Base-by-base conservation (phyloP, 306 rosid genomes). In the Cucurbita pepo region DNA sequence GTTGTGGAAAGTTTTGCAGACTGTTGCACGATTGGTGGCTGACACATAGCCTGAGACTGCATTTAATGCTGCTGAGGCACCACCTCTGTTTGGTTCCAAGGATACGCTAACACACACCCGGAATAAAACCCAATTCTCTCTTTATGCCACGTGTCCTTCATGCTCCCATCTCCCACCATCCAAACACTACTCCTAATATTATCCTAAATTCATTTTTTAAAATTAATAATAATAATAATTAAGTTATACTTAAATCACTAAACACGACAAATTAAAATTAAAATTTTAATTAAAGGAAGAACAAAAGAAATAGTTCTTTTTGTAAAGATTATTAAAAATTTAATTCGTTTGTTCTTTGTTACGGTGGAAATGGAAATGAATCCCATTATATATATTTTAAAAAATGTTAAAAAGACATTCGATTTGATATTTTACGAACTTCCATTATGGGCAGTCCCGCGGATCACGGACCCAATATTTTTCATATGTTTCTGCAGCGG, bases 401-500 rank as follows among this genome's bases (percentile, higher is more conserved):
- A 30, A 30, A 30, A 30, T 30, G 3, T 2, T 30, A 30, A 5
- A 5, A 22, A 43, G 0, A 69, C 43, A 12, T 69, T 45, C 7
- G 73, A 69, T 69, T 47, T 69, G 57, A 69, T 69, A 45, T 45
- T 18, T 44, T 45, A 66, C 72, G 37, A 64, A 66, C 10, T 66
- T 66, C 72, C 21, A 48, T 69, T 69, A 47, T 47, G 14, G 41
- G 40, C 73, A 69, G 73, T 69, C 73, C 73, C 56, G 71, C 71
- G 37, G 71, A 65, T 44, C 54, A 65, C 71, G 71, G 71, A 44
- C 52, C 30, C 71, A 65, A 65, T n/a, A 63, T 19, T 9, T 9
- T 62, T 66, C 72, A 66, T 66, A 25, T 11, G 48, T 12, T 69
- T 69, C 73, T 69, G 73, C 53, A 69, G 56, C 56, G 43, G 52